phyloP scores from a whole-genome alignment of 495 filamentous ascomycete species.

The Copromyces sp. region DNA sequence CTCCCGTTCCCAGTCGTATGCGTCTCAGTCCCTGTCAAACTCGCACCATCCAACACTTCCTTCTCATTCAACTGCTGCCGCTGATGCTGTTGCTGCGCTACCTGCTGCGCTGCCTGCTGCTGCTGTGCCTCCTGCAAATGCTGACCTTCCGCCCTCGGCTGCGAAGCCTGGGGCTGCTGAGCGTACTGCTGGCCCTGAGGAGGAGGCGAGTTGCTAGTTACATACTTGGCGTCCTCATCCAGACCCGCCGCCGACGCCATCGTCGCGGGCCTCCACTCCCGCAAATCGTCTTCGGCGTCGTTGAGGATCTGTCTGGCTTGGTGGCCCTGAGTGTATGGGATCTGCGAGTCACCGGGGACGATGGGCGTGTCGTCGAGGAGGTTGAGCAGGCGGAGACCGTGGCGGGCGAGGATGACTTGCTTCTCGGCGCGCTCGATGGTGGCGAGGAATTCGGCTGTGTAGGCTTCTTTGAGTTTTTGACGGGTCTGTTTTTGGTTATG shows the following conservation, averaged over 20 bases:
- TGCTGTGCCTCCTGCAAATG: not conserved
- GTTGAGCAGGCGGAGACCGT: conserved; percentile 74
- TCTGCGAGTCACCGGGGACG: conserved; percentile 70
- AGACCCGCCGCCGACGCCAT: not conserved
- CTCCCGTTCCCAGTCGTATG: not conserved
- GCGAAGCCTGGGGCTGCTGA: not conserved
- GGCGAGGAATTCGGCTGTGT: conserved; percentile 73
- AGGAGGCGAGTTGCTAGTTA: not conserved
- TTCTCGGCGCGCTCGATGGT: conserved; percentile 94
- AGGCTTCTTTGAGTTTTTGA: conserved; percentile 88
- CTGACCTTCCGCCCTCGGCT: not conserved
- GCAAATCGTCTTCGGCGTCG: conserved; percentile 82
- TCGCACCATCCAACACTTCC: conserved; percentile 2
- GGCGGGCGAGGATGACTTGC: conserved; percentile 82
- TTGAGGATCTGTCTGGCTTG: conserved; percentile 78
- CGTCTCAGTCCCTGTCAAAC: not conserved
- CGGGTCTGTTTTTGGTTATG: conserved; percentile 51
- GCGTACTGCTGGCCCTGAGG: not conserved
- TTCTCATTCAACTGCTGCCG: not conserved
- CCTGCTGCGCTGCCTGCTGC: too few relatives aligned
- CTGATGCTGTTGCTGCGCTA: not conserved
- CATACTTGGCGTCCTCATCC: conserved; percentile 2
- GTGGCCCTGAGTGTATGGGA: conserved; percentile 49
- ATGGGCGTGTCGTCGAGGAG: conserved; percentile 87
- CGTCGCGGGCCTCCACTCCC: conserved; percentile 47